Evolutionary conservation across 495 filamentous ascomycete genomes (phyloP).

Genomic region (Amphirosellinia nigrospora): DNA sequence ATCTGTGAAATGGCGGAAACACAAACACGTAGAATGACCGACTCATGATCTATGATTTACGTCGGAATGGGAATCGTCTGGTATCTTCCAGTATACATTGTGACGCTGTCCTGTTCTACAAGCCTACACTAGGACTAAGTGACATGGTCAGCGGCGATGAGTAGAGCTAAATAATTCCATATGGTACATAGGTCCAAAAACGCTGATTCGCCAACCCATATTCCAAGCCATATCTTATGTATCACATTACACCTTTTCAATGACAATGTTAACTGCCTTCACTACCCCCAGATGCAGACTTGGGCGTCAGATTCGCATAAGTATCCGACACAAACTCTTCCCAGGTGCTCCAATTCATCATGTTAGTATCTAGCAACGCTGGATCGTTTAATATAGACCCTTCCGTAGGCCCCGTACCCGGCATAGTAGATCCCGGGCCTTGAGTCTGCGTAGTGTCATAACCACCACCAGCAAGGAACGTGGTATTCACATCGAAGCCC

Average conservation of each 20-base stretch:
- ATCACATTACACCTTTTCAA: slow-evolving; percentile 19
- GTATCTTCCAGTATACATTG: neutral
- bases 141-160: neutral
- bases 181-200: slow-evolving; percentile 3
- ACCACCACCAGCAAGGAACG: slow-evolving; percentile 8
- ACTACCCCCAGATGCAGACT: slow-evolving; percentile 33
- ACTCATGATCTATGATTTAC: neutral
- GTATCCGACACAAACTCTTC: slow-evolving; percentile 44
- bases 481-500: slow-evolving; percentile 29
- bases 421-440: neutral
- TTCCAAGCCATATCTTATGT: neutral
- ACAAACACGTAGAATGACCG: neutral
- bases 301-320: slow-evolving; percentile 21
- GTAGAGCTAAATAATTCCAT: slow-evolving; percentile 33
- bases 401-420: neutral
- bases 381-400: neutral
- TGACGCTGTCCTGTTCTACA: neutral
- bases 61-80: slow-evolving; percentile 2
- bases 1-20: neutral
- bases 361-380: neutral
- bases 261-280: slow-evolving; percentile 27
- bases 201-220: neutral
- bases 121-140: neutral
- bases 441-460: neutral
- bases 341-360: slow-evolving; percentile 42